phyloP scores from a whole-genome alignment of 306 rosid genomes.

The Lupinus albus region DNA sequence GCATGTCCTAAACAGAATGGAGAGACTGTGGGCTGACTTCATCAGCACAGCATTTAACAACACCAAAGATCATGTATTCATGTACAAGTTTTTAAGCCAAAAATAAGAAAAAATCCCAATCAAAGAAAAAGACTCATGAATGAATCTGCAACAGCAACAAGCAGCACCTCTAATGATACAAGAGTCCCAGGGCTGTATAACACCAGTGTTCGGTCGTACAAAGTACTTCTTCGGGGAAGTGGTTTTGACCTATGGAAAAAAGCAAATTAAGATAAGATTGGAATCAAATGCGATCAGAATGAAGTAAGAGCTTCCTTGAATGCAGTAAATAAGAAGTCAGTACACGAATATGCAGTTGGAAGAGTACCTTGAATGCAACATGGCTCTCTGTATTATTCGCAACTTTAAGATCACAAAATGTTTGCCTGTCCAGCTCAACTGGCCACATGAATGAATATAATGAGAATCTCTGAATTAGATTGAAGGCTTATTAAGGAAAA shows the following conservation, averaged over 20 bases:
- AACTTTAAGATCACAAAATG: constrained; percentile 85
- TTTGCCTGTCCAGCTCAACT: constrained; percentile 93
- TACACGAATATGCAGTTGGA: constrained; percentile 3
- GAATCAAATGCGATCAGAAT: constrained; percentile 16
- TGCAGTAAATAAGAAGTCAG: neutral
- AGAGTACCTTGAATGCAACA: constrained; percentile 89
- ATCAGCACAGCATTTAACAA: neutral
- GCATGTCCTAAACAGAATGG: constrained; percentile 8
- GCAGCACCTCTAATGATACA: constrained; percentile 83
- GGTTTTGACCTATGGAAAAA: constrained; percentile 80
- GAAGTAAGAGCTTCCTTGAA: constrained; percentile 4
- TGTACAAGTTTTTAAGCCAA: neutral
- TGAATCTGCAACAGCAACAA: constrained; percentile 21
- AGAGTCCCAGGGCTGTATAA: constrained; percentile 82
- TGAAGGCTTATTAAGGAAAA: constrained; percentile 6
- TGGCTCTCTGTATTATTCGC: constrained; percentile 67
- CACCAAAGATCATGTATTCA: neutral
- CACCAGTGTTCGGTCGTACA: constrained; percentile 93
- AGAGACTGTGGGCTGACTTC: neutral
- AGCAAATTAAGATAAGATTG: constrained; percentile 16
- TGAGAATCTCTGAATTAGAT: constrained; percentile 33
- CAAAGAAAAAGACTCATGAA: neutral
- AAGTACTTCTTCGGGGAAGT: constrained; percentile 97
- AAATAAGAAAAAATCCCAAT: neutral
- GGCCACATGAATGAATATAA: constrained; percentile 46